phyloP scores from a whole-genome alignment of 805 yeast genomes.

The Lipomyces anomalus region DNA sequence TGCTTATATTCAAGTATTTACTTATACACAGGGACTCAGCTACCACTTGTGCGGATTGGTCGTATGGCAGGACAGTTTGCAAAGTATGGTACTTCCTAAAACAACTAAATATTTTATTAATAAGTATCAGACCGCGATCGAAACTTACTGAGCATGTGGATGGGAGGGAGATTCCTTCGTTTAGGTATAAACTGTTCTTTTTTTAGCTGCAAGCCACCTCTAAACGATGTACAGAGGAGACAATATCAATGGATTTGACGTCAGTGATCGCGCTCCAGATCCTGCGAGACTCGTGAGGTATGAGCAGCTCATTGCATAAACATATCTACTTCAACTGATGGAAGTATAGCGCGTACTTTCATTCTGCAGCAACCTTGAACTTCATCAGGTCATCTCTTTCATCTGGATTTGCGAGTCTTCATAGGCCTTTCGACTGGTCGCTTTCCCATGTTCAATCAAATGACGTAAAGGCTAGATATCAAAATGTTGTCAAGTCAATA shows the following conservation, averaged over 20 bases:
- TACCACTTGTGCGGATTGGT: slow-evolving; percentile 39
- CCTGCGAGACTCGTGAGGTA: slow-evolving; percentile 36
- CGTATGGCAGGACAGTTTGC: slow-evolving; percentile 44
- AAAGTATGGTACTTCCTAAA: slow-evolving; percentile 24
- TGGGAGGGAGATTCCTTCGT: slow-evolving; percentile 38
- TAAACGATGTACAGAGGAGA: slow-evolving; percentile 33
- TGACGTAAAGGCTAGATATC: slow-evolving; percentile 37
- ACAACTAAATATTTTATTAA: background rate
- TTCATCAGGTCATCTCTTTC: slow-evolving; percentile 35
- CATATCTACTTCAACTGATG: background rate
- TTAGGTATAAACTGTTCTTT: slow-evolving; percentile 22
- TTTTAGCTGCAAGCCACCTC: background rate
- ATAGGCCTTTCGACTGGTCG: slow-evolving; percentile 39
- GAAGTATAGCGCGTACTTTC: slow-evolving; percentile 36
- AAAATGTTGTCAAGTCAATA: slow-evolving; percentile 34
- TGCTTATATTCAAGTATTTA: too few relatives aligned
- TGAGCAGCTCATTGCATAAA: too few relatives aligned
- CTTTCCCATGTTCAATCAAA: slow-evolving; percentile 37
- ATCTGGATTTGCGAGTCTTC: slow-evolving; percentile 40
- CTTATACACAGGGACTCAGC: slow-evolving; percentile 32
- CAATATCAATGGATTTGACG: slow-evolving; percentile 40
- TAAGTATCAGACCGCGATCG: slow-evolving; percentile 34
- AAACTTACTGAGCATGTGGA: slow-evolving; percentile 39
- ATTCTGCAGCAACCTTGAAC: slow-evolving; percentile 42
- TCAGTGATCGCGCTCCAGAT: slow-evolving; percentile 37